Percentiles rank a stretch among this genome's conserved stretches.
Evolutionary conservation across 345 rosid genomes (phyloP).

Genomic region (Syzygium jambos): DNA sequence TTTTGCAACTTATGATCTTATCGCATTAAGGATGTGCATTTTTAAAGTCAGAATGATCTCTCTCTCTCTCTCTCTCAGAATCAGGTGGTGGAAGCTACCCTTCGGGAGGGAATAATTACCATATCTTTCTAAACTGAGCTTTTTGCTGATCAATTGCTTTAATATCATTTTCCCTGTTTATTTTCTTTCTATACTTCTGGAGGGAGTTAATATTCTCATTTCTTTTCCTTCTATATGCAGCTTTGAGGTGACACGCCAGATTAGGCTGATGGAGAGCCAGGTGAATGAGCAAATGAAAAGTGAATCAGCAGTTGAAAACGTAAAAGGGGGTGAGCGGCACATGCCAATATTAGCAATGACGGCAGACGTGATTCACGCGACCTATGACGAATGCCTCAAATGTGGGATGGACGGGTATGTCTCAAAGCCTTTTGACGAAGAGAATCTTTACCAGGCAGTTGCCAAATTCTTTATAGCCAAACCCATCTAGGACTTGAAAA

Average conservation of each 20-base stretch:
- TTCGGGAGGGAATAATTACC: background rate
- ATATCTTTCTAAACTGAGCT: background rate
- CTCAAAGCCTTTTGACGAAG: conserved; percentile 94
- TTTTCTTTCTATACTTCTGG: background rate
- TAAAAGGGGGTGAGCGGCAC: conserved; percentile 35
- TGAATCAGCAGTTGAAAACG: conserved; percentile 6
- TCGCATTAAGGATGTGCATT: background rate
- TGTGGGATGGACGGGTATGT: conserved; percentile 97
- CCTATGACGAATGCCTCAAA: conserved; percentile 73
- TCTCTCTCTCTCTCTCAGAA: background rate
- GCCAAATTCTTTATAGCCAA: conserved; percentile 69
- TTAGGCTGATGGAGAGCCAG: conserved; percentile 67
- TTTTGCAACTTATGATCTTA: background rate
- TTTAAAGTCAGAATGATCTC: background rate
- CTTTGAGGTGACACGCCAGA: conserved; percentile 82
- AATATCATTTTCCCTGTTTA: background rate
- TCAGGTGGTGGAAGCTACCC: background rate
- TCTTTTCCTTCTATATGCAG: conserved; percentile 18
- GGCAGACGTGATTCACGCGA: conserved; percentile 92
- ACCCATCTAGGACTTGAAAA: conserved; percentile 16
- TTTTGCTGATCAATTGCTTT: background rate
- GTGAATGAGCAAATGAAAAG: conserved; percentile 43
- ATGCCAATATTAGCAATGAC: conserved; percentile 94
- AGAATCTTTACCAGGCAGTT: conserved; percentile 79
- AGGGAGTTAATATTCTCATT: background rate